Base-by-base conservation (phyloP, 2,329 filamentous ascomycete species). In the Bipolaris cookei region DNA sequence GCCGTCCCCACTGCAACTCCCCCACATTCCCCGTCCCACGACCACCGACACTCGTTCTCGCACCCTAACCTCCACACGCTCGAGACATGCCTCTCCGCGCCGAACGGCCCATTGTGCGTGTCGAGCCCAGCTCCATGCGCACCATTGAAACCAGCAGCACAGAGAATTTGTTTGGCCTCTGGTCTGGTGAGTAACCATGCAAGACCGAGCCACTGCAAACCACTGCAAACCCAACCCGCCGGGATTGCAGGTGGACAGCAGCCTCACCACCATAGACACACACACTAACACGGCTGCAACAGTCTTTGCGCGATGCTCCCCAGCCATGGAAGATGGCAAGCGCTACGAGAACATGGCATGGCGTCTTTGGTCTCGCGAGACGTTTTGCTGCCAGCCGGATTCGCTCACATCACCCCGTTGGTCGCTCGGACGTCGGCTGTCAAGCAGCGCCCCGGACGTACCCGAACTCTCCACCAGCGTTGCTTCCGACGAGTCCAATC, bases 301-400 rank as follows among this genome's bases (percentile, higher is more conserved):
- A 95, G 92, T 98, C 59, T 97, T 98, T 75, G 94, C 92, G 49
- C 91, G 92, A 79, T 97, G 94, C 78, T 92, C 92, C 73, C 91
- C 95, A 72, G 95, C 93, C 50, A 89, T 98, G 76, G 91, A 97
- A 75, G 90, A 98, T 78, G 95, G 95, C 55, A 88, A 91, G 73
- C 85, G 95, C 72, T 83, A 97, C 74, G 95, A 98, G 77, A 98
- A 99, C 80, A 83, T 99, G 62, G 96, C 70, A 76, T 98, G 95
- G 95, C 84, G 95, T 69, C 81, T 98, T 60, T 98, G 93, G 94
- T 96, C 92, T 70, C 86, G 92, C 70, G 93, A 98, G 76, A 94
- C 91, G 10, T 92, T 97, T 69, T 96, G 93, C 79, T 93, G 90
- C 78, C 89, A 91, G 61, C 84, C 84, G 37, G 82, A 84, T 57